Evolutionary conservation across 192 early-diverging fungal genomes (phyloP).

Genomic region (Entrophospora sp.): DNA sequence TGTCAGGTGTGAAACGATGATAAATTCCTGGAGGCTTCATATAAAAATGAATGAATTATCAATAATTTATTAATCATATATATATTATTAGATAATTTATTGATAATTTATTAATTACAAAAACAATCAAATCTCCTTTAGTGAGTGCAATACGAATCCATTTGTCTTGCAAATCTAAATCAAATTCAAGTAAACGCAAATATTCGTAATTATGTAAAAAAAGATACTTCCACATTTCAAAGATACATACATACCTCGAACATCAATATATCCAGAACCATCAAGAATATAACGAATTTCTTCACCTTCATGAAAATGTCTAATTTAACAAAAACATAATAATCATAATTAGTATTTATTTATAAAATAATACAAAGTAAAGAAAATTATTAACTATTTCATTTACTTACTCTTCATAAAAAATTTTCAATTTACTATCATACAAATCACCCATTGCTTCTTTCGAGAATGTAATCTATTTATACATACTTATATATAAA

Average conservation of each 20-base stretch:
- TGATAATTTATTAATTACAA: no score
- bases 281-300: no score
- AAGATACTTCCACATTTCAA: not conserved
- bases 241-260: slow-evolving; percentile 35
- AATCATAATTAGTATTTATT: not conserved
- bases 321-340: slow-evolving; percentile 20
- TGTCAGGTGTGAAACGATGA: no score
- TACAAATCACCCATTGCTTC: slow-evolving; percentile 69
- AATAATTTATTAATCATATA: no score
- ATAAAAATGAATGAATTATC: no score
- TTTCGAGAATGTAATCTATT: slow-evolving; percentile 71
- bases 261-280: no score
- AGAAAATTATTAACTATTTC: not conserved
- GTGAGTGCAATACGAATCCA: slow-evolving; percentile 84
- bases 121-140: no score
- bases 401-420: slow-evolving; percentile 69
- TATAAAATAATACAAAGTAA: not conserved
- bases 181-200: not conserved
- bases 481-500: not conserved
- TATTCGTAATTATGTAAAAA: not conserved
- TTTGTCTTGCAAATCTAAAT: slow-evolving; percentile 40
- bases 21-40: no score
- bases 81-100: no score
- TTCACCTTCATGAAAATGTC: slow-evolving; percentile 81
- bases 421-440: slow-evolving; percentile 85